Percentiles rank a stretch among this genome's conserved stretches.
Conservation (phyloP, 176 grass and related monocot species). For the Melocanna baccifera region DNA sequence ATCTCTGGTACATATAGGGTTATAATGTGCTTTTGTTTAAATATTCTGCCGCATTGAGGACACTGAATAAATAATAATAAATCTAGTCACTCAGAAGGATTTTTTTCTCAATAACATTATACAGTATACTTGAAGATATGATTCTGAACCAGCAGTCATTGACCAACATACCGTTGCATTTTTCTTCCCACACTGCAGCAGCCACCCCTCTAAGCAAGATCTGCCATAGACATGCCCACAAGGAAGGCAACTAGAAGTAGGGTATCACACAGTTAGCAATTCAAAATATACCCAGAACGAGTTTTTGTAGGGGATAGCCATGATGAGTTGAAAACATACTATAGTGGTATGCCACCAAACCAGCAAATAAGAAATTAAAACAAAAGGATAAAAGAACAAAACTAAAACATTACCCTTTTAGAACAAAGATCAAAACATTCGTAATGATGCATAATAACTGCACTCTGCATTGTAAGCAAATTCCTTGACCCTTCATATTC, state of each 20-base stretch:
- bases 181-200: constrained; percentile 60
- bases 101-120: neutral
- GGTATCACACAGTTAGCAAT: constrained; percentile 22
- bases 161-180: constrained; percentile 63
- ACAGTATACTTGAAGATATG: neutral
- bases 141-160: constrained; percentile 14
- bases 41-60: constrained; percentile 73
- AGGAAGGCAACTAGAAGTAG: constrained; percentile 75
- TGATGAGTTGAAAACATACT: too few species aligned
- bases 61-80: constrained; percentile 51
- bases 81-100: constrained; percentile 11
- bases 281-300: constrained; percentile 4
- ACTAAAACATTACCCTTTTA: neutral
- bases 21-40: constrained; percentile 63
- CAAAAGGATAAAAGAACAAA: neutral
- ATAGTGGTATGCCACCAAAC: neutral
- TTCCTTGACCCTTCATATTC: neutral
- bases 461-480: neutral
- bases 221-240: constrained; percentile 97
- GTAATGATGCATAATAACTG: neutral
- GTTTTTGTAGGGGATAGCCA: too few species aligned
- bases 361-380: neutral
- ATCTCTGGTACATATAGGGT: constrained; percentile 82
- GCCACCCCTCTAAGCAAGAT: constrained; percentile 82
- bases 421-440: neutral